Conservation (phyloP, 306 rosid genomes). For the Trichosanthes truncata region DNA sequence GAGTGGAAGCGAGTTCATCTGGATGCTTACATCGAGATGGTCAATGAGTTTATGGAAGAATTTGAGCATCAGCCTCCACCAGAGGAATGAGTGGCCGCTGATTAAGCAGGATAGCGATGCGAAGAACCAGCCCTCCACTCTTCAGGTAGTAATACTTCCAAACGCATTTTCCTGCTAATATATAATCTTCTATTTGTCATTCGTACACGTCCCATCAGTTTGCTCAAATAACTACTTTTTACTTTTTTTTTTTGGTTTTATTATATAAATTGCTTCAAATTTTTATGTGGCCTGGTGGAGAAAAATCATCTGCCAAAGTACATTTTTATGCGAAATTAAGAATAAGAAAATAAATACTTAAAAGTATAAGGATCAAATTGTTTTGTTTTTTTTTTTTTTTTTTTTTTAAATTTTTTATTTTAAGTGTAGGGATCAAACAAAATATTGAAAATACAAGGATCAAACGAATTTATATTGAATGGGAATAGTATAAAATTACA, state of each 20-base stretch:
- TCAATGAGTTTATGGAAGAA: conserved; percentile 45
- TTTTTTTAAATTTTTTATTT: too few relatives aligned
- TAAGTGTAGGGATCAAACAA: too few relatives aligned
- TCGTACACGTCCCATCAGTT: not conserved
- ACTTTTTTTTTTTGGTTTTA: too few relatives aligned
- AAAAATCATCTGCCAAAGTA: not conserved
- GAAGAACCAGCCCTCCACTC: conserved; percentile 16
- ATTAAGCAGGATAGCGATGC: conserved; percentile 26
- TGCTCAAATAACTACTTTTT: not conserved
- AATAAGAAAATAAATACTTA: not conserved
- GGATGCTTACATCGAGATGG: conserved; percentile 73
- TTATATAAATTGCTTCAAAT: too few relatives aligned
- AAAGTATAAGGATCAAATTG: not conserved
- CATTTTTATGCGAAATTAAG: not conserved
- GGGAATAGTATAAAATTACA: not conserved
- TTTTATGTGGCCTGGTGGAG: not conserved
- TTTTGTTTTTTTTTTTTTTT: too few relatives aligned
- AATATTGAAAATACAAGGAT: not conserved
- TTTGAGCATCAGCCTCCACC: conserved; percentile 42
- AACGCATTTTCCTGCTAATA: too few relatives aligned
- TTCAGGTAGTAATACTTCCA: not conserved
- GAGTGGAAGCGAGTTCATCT: conserved; percentile 58
- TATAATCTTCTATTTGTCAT: not conserved
- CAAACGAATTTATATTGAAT: not conserved
- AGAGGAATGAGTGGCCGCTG: conserved; percentile 52